Conservation (phyloP, 202 grass and related monocot species). For the Panicum hallii region DNA sequence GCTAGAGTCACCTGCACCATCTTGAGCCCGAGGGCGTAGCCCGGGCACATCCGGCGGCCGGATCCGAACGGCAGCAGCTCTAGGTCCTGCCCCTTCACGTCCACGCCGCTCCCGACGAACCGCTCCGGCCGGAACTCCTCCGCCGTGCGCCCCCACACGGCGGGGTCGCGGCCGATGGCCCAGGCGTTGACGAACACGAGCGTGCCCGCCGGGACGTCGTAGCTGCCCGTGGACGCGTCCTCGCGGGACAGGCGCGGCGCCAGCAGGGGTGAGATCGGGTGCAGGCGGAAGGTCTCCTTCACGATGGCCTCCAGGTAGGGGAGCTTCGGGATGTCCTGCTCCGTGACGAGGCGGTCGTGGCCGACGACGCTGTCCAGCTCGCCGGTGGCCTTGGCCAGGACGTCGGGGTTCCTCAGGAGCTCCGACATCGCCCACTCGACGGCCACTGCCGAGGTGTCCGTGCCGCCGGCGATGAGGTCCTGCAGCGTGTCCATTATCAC, state of each 20-base stretch:
- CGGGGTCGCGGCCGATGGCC: background rate
- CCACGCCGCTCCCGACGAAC: conserved; percentile 29
- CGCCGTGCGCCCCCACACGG: background rate
- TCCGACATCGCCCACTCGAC: conserved; percentile 3
- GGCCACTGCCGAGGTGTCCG: background rate
- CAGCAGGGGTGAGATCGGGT: background rate
- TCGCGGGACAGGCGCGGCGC: background rate
- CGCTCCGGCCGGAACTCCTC: conserved; percentile 49
- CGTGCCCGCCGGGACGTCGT: background rate
- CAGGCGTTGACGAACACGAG: background rate
- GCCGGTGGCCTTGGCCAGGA: background rate
- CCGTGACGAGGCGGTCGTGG: background rate
- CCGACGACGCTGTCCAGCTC: background rate
- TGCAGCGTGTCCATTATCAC: background rate
- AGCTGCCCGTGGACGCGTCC: background rate
- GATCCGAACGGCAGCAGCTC: background rate
- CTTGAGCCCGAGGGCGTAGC: background rate
- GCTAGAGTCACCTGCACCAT: background rate
- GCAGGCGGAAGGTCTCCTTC: background rate
- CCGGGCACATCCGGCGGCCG: background rate
- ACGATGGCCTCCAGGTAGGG: background rate
- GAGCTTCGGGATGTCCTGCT: background rate
- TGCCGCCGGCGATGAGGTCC: background rate
- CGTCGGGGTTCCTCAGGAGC: background rate
- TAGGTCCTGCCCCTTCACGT: conserved; percentile 7